These are phyloP conservation scores for Gossypium anomalum DNA, from an alignment of 345 rosid species.

Conservation along the genomic window DNA sequence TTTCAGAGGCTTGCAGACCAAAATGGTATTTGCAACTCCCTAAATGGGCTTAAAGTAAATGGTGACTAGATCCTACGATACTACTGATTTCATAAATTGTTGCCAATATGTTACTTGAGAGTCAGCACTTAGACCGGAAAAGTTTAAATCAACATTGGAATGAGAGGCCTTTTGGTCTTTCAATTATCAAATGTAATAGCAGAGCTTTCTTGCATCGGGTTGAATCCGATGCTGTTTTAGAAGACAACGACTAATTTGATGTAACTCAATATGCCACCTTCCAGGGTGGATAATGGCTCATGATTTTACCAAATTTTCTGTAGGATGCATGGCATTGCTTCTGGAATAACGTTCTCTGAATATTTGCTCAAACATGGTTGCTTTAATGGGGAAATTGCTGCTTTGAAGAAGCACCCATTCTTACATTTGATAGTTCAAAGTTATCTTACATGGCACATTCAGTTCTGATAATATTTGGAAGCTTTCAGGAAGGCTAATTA, in stretches of 20 bases:
- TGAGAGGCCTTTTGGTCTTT: conserved; percentile 1
- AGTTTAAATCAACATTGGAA: conserved; percentile 18
- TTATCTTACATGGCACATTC: too few relatives aligned
- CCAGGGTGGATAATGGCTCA: conserved; percentile 10
- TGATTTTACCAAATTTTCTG: background rate
- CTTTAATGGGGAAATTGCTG: background rate
- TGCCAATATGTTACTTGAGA: background rate
- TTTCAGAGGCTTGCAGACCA: conserved; percentile 53
- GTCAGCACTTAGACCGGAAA: conserved; percentile 8
- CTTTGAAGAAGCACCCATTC: background rate
- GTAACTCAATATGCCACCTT: conserved; percentile 19
- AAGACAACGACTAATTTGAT: conserved; percentile 18
- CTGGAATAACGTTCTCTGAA: background rate
- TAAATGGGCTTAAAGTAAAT: conserved; percentile 35
- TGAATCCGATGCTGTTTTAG: conserved; percentile 29
- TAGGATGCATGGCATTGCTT: conserved; percentile 8
- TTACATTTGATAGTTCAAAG: background rate
- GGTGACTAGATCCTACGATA: conserved; percentile 21
- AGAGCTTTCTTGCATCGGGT: conserved; percentile 39
- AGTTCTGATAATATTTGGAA: too few relatives aligned
- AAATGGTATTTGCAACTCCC: conserved; percentile 32
- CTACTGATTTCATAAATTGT: conserved; percentile 19
- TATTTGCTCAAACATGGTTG: background rate
- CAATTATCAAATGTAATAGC: conserved; percentile 9
- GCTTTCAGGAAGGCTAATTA: too few relatives aligned